Base-by-base conservation (phyloP, 2,329 filamentous ascomycete species). In the Xylaria sp. region DNA sequence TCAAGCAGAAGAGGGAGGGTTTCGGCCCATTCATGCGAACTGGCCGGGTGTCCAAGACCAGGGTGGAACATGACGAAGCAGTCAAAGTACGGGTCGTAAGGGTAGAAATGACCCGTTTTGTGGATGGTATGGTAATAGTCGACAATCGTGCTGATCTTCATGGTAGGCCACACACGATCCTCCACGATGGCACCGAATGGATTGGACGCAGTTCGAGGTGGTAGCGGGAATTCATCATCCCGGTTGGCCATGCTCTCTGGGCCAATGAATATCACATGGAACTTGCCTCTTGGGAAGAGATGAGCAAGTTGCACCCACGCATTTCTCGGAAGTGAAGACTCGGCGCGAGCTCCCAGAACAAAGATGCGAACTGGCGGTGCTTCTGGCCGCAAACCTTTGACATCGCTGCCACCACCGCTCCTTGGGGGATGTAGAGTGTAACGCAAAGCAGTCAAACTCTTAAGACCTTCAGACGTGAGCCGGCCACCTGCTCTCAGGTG, bases 101-200 rank as follows among this genome's bases (percentile, higher is more conserved):
- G 94, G 59, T 90, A 86, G 77, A 97, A 99, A 72, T 92, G 84
- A 52, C 91, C 89, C 0, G 93, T 90, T 72, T 92, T 86, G 77
- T 99, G 93, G 67, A 99, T 84, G 2, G 91, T 97, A 76, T 99
- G 93, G 78, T 95, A 99, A 78, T 99, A 97, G 68, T 99, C 94
- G 55, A 97, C 93, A 70, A 92, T 96, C 0, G 95, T 99, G 73
- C 89, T 94, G 70, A 99, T 96, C 79, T 99, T 99, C 85, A 97
- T 86, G 66, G 89, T 88, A 58, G 89, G 86, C 71, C 89, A 91
- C 7, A 99, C 82, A 55, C 93, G 86, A 74, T 96, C 93, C 76
- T 99, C 95, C 11, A 97, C 85, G 55, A 99, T 83, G n/a, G 90
- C 91, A 48, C 94, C 94, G 68, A 92, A 99, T 0, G 94, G 94